phyloP scores from a whole-genome alignment of 805 yeast species.

The Yarrowia sp. region DNA sequence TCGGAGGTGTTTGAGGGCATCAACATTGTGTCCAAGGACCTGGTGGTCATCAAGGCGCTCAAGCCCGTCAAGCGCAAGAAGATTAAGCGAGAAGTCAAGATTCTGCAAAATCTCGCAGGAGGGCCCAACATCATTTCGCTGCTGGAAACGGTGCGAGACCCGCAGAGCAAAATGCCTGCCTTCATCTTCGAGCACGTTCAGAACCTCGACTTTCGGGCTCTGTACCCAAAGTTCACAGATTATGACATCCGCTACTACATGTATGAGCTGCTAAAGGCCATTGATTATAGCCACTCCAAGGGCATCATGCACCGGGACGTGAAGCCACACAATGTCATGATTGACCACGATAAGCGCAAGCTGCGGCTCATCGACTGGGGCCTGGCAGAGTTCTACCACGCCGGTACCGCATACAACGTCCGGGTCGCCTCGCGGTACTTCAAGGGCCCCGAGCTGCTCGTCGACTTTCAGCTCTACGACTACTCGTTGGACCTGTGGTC shows the following conservation, averaged over 20 bases:
- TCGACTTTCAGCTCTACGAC: slow-evolving; percentile 83
- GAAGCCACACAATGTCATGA: slow-evolving; percentile 94
- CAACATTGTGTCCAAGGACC: slow-evolving; percentile 57
- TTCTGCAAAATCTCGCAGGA: slow-evolving; percentile 76
- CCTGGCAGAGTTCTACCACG: slow-evolving; percentile 87
- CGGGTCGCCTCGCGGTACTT: slow-evolving; percentile 91
- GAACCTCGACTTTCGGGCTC: slow-evolving; percentile 74
- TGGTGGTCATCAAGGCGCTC: slow-evolving; percentile 81
- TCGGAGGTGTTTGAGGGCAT: slow-evolving; percentile 92
- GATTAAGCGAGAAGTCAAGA: slow-evolving; percentile 84
- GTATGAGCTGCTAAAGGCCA: slow-evolving; percentile 71
- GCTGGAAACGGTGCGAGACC: slow-evolving; percentile 77
- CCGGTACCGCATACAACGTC: slow-evolving; percentile 84
- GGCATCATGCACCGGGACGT: slow-evolving; percentile 96
- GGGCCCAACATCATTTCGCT: slow-evolving; percentile 79
- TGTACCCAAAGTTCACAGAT: slow-evolving; percentile 75
- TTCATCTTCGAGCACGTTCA: slow-evolving; percentile 79
- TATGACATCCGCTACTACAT: slow-evolving; percentile 78
- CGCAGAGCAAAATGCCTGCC: slow-evolving; percentile 76
- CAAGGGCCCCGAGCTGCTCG: slow-evolving; percentile 88
- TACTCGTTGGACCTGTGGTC: slow-evolving; percentile 93
- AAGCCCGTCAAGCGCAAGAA: slow-evolving; percentile 93
- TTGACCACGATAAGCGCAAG: slow-evolving; percentile 67
- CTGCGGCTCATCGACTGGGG: slow-evolving; percentile 94
- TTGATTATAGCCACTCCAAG: slow-evolving; percentile 88